Conservation (phyloP, 768 basidiomycete genomes). For the Rhodotorula babjevae region DNA sequence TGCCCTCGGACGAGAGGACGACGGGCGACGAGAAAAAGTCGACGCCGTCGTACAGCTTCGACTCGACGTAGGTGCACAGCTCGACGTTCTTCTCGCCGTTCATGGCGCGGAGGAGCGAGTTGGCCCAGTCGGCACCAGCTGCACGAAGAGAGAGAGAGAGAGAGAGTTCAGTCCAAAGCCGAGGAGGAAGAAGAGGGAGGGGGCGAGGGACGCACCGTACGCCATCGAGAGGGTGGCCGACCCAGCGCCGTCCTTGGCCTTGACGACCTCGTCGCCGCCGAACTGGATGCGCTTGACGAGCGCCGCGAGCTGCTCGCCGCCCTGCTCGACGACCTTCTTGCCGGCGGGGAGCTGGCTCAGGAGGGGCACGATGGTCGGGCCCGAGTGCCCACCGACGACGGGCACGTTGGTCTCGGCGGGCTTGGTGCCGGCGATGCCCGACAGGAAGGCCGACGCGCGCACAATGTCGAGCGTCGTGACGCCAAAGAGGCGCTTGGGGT, state of each 20-base stretch:
- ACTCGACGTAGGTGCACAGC: constrained; percentile 60
- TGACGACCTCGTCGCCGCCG: constrained; percentile 96
- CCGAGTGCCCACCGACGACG: constrained; percentile 92
- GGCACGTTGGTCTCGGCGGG: constrained; percentile 68
- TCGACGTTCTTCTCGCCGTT: constrained; percentile 62
- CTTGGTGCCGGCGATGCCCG: constrained; percentile 60
- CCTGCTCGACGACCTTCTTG: constrained; percentile 55
- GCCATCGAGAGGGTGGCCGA: constrained; percentile 74
- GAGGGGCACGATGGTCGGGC: constrained; percentile 93
- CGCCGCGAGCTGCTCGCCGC: constrained; percentile 67
- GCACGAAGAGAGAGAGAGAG: neutral
- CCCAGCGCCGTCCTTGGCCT: constrained; percentile 88
- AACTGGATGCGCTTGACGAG: constrained; percentile 92
- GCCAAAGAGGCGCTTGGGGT: constrained; percentile 85
- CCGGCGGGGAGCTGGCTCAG: constrained; percentile 75
- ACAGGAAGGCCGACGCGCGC: constrained; percentile 85
- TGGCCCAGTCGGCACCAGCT: constrained; percentile 67
- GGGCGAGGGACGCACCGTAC: constrained; percentile 48
- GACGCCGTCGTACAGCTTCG: constrained; percentile 81
- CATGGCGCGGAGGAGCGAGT: constrained; percentile 56
- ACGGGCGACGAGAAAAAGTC: constrained; percentile 92
- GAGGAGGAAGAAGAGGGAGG: neutral
- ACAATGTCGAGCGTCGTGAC: constrained; percentile 98
- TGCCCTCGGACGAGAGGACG: constrained; percentile 76
- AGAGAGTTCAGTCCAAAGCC: neutral